phyloP scores from a whole-genome alignment of 176 grass and related monocot species.

The Oryza meyeriana region DNA sequence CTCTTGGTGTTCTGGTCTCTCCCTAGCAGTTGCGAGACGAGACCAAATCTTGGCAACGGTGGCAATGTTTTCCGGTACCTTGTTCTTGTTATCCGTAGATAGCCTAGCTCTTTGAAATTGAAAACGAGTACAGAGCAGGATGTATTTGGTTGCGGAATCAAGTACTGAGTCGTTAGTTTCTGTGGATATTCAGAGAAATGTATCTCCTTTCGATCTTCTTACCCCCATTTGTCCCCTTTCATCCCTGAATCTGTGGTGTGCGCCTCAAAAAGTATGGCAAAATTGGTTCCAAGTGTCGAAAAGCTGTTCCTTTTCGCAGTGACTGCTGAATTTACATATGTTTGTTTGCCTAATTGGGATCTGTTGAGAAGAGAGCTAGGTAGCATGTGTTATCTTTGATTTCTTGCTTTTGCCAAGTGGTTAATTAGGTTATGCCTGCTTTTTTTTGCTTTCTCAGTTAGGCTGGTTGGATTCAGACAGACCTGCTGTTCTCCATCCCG shows the following conservation, averaged over 20 bases:
- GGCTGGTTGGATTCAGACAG: slow-evolving; percentile 22
- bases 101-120: background rate
- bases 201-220: background rate
- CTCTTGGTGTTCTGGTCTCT: background rate
- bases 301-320: too few species aligned
- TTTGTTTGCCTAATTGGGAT: background rate
- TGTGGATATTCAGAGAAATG: background rate
- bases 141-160: background rate
- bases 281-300: too few species aligned
- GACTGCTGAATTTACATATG: background rate
- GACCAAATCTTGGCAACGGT: background rate
- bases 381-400: background rate
- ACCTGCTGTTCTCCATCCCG: slow-evolving; percentile 31
- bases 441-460: slow-evolving; percentile 42
- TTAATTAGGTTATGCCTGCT: background rate
- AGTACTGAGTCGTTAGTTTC: background rate
- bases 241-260: background rate
- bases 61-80: background rate
- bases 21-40: background rate
- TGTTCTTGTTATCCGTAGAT: background rate
- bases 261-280: background rate
- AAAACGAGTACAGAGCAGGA: background rate
- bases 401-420: background rate
- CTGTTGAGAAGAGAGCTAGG: background rate
- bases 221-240: background rate